Conservation (phyloP, 495 filamentous ascomycete genomes). For the Symbiotaphrina buchneri region DNA sequence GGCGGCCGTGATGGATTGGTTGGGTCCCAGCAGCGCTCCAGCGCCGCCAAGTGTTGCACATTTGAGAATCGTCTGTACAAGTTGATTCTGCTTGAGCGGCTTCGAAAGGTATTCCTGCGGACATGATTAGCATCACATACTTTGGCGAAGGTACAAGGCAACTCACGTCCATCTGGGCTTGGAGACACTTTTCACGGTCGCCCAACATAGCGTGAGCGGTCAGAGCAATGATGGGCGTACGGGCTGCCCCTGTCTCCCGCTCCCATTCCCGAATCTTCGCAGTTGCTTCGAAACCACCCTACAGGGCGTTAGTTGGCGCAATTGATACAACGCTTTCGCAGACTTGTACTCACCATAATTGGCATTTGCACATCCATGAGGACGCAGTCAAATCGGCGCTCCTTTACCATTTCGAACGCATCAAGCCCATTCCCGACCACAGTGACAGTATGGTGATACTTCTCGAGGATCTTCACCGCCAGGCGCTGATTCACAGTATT, state of each 20-base stretch:
- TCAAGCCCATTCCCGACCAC: conserved; percentile 91
- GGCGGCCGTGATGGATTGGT: conserved; percentile 1
- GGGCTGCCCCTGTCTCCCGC: conserved; percentile 44
- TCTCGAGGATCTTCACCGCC: conserved; percentile 91
- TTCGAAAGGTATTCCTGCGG: conserved; percentile 77
- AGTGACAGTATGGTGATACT: conserved; percentile 91
- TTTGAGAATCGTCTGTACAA: conserved; percentile 97
- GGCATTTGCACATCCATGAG: conserved; percentile 99
- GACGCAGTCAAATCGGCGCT: conserved; percentile 84
- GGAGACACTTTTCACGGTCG: conserved; percentile 93
- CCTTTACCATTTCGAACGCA: conserved; percentile 72
- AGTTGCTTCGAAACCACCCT: conserved; percentile 95
- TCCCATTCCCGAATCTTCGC: conserved; percentile 94
- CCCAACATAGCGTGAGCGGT: conserved; percentile 99
- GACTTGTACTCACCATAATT: conserved; percentile 46
- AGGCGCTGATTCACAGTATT: conserved; percentile 95
- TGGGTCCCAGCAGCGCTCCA: conserved; percentile 53
- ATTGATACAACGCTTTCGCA: too few relatives aligned
- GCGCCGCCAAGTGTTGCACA: conserved; percentile 25
- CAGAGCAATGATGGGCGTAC: conserved; percentile 89
- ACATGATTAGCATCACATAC: conserved; percentile 1
- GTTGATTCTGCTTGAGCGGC: conserved; percentile 89
- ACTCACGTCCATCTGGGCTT: conserved; percentile 74
- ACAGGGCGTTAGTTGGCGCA: too few relatives aligned
- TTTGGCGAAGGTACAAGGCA: background rate